phyloP scores from a whole-genome alignment of 2,329 filamentous ascomycete genomes.

The Fusarium praegraminearum region DNA sequence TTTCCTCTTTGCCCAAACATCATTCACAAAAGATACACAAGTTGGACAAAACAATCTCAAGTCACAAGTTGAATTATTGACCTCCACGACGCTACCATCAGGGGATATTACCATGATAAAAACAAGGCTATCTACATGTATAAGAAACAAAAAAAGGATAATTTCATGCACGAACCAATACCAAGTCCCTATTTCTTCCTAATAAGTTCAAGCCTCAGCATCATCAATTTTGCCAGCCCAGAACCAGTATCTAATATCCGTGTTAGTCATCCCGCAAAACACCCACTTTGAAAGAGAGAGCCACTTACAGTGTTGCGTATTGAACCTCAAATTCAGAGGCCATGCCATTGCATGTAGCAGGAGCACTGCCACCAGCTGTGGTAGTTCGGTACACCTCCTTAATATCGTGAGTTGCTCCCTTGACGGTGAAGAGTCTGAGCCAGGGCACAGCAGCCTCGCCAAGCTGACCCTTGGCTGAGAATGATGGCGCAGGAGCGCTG shows the following conservation, averaged over 20 bases:
- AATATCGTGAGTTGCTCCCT: slow-evolving; percentile 69
- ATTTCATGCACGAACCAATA: slow-evolving; percentile 5
- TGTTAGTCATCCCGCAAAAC: slow-evolving; percentile 25
- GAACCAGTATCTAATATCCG: slow-evolving; percentile 46
- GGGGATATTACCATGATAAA: slow-evolving; percentile 38
- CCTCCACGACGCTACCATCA: slow-evolving; percentile 26
- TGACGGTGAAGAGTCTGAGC: slow-evolving; percentile 75
- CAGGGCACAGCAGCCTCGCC: slow-evolving; percentile 81
- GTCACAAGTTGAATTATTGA: slow-evolving; percentile 33
- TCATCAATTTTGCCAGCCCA: slow-evolving; percentile 41
- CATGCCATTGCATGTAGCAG: slow-evolving; percentile 77
- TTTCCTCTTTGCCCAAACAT: neutral
- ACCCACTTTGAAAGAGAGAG: neutral
- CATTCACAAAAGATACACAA: neutral
- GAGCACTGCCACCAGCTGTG: slow-evolving; percentile 84
- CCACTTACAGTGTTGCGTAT: slow-evolving; percentile 85
- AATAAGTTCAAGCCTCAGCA: slow-evolving; percentile 16
- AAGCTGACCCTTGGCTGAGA: slow-evolving; percentile 68
- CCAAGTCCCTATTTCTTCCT: neutral
- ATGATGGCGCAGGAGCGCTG: slow-evolving; percentile 70
- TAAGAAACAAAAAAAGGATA: slow-evolving; percentile 16
- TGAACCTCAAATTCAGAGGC: slow-evolving; percentile 75
- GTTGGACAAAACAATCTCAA: neutral
- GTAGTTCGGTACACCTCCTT: slow-evolving; percentile 85
- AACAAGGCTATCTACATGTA: slow-evolving; percentile 32